Base-by-base conservation (phyloP, 768 basidiomycete genomes). In the Leccinum sublutescens region DNA sequence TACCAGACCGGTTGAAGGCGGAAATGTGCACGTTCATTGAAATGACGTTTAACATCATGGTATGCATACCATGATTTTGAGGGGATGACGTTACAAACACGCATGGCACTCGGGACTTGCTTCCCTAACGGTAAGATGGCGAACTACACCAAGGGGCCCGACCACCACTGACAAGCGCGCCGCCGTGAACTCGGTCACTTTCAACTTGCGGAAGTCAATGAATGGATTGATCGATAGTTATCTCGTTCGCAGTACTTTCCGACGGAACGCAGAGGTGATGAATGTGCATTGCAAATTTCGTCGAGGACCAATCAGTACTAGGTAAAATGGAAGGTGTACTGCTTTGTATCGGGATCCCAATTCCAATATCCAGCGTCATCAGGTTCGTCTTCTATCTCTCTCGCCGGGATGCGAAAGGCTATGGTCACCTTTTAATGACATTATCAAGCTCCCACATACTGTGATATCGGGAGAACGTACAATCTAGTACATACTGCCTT, bases 331-430 rank as follows among this genome's bases (percentile, higher is more conserved):
- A 96, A 95, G 72, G 88, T 93, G 74, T 95, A 96, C 75, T 97
- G 94, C 76, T 98, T 98, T 54, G 95, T 96, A 72, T 99, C 96
- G n/a, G 91, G 86, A 72, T 98, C 97, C 97, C 97, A 99, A 67
- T 92, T 93, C 90, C 91, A 94, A 64, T 88, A 91, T 14, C 88
- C 88, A 29, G 89, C 90, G 66, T 95, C 93, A 59, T 93, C 88
- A 49, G 91, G 84, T 68, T 94, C 93, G 67, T 96, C 93, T 75
- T 98, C 95, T 60, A 99, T 95, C 75, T 98, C 95, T 53, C 93
- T 86, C 25, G 97, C 91, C 49, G 96, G 97, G 68, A 99, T 94
- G 17, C 95, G 91, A 81, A 98, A 98, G 17, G 95, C 93, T 65
- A 99, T 94, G 5, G 95, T 98, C 60, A 98, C 93, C 96, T 61